These are phyloP conservation scores for Russula griseocarnosa DNA, from an alignment of 768 basidiomycete species.

Conservation along the genomic window DNA sequence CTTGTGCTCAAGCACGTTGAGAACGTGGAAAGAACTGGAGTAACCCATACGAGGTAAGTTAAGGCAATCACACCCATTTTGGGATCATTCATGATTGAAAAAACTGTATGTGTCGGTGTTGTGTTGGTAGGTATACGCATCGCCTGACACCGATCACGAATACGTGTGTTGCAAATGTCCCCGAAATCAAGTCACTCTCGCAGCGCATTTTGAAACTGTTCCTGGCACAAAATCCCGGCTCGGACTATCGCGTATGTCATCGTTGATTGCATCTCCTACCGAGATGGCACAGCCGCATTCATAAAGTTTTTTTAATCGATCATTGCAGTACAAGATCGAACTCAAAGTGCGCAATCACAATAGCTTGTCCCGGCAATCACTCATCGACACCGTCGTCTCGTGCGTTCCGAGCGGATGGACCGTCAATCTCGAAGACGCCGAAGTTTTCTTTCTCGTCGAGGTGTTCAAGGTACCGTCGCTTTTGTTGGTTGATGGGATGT, in stretches of 20 bases:
- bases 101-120: not conserved
- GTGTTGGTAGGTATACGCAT: constrained; percentile 52
- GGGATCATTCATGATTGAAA: not conserved
- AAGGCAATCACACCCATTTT: constrained; percentile 16
- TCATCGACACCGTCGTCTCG: constrained; percentile 66
- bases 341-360: constrained; percentile 71
- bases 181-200: constrained; percentile 65
- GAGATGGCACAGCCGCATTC: not conserved
- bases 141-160: constrained; percentile 68
- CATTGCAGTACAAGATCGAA: constrained; percentile 73
- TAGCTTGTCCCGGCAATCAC: constrained; percentile 51
- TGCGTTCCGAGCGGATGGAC: constrained; percentile 64
- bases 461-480: constrained; percentile 65
- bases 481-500: not conserved
- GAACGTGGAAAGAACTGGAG: constrained; percentile 57
- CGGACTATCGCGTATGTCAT: constrained; percentile 46
- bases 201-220: constrained; percentile 50
- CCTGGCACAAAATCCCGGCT: constrained; percentile 44
- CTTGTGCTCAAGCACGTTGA: constrained; percentile 61
- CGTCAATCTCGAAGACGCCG: constrained; percentile 65
- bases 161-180: constrained; percentile 61
- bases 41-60: constrained; percentile 70
- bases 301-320: not conserved
- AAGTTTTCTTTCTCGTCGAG: constrained; percentile 73
- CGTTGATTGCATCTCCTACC: not conserved